phyloP scores from a whole-genome alignment of 805 yeast species.

The Alloascoidea africana region DNA sequence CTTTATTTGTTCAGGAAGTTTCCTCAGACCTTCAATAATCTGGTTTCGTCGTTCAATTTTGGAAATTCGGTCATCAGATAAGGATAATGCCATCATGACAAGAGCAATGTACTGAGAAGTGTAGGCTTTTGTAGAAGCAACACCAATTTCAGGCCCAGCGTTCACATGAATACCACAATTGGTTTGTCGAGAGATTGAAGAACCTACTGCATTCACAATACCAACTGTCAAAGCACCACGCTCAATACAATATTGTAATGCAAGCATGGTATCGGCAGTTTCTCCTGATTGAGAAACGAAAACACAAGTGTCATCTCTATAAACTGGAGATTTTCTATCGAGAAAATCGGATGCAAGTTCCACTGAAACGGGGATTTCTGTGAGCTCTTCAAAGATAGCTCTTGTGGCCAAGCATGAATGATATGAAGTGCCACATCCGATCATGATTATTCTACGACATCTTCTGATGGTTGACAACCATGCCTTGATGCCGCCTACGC shows the following conservation, averaged over 20 bases:
- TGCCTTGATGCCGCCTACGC: slow-evolving; percentile 79
- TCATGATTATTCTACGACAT: slow-evolving; percentile 91
- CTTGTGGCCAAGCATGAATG: slow-evolving; percentile 97
- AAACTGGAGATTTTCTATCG: slow-evolving; percentile 92
- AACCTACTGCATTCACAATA: slow-evolving; percentile 94
- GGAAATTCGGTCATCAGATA: slow-evolving; percentile 83
- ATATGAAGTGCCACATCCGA: slow-evolving; percentile 98
- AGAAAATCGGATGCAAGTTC: slow-evolving; percentile 91
- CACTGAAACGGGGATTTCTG: slow-evolving; percentile 86
- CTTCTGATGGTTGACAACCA: slow-evolving; percentile 82
- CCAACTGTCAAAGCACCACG: slow-evolving; percentile 97
- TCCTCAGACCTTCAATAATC: slow-evolving; percentile 73
- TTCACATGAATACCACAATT: slow-evolving; percentile 99
- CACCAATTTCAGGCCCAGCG: slow-evolving; percentile 99
- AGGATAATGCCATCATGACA: slow-evolving; percentile 91
- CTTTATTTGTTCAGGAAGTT: slow-evolving; percentile 76
- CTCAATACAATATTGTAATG: slow-evolving; percentile 88
- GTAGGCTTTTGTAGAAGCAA: slow-evolving; percentile 97
- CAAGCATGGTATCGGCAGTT: slow-evolving; percentile 94
- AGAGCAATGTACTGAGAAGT: slow-evolving; percentile 96
- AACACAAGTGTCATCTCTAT: slow-evolving; percentile 94
- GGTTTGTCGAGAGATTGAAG: slow-evolving; percentile 90
- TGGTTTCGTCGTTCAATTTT: slow-evolving; percentile 61
- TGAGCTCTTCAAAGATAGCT: slow-evolving; percentile 89
- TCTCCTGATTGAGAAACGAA: slow-evolving; percentile 99